Evolutionary conservation across 768 basidiomycete genomes (phyloP), one percentile per base, ranked within the genome.

Genomic region (Suillus variegatus): DNA sequence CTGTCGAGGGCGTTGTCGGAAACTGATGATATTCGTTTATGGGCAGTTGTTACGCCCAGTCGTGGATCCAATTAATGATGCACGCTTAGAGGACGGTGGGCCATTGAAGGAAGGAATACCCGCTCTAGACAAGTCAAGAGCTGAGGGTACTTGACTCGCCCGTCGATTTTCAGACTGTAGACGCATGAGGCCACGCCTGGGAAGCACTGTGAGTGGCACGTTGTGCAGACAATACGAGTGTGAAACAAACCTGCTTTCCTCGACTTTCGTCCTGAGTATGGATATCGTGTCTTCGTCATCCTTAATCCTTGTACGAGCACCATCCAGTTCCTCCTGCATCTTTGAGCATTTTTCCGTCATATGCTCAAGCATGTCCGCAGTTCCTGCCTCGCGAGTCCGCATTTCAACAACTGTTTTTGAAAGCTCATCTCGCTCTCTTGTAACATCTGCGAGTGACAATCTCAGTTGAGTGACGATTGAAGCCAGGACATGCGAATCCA

Each of bases 181-280:
- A 20, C 91, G 86, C 93, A 95, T 95, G 61, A 95, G 82, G 32
- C 92, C 93, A 54, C 93, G 90, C 70, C 93, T 93, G 72, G 35
- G 56, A n/a, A 66, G 63, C 55, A 69, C 44, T 43, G 40, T 69
- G 64, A 62, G 58, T 35, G 64, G 65, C 13, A 67, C 18, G 41
- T 43, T 44, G 25, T 32, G 10, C 41, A 43, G 6, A 28, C 13
- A 18, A 47, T 56, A 36, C 51, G 25, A 40, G 25, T 56, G 63
- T 58, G 44, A 18, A 72, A 68, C 85, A 25, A 70, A 91, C 92
- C 93, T 85, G 82, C 91, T 93, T 76, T 94, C 93, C 71, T 94
- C 93, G 4, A 94, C 91, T 74, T 94, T 94, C n/a, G 86, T 82
- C 43, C 93, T 85, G 60, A 95, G 79, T 76, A 94, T 78, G 3